These are phyloP conservation scores for Panus rudis DNA, from an alignment of 768 basidiomycete species.

Conservation along the genomic window DNA sequence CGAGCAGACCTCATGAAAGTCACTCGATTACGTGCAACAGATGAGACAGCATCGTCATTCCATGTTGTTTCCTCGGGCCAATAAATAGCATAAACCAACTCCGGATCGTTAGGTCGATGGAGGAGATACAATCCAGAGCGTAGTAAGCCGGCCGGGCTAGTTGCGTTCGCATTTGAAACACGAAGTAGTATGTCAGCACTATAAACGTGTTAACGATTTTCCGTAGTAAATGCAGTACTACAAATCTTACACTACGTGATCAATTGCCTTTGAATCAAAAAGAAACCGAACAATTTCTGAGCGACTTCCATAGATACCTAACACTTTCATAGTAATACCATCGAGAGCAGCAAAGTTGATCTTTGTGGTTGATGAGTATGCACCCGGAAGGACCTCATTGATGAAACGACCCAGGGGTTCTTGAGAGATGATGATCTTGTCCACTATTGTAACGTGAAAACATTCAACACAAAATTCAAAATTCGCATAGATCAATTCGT, in stretches of 20 bases:
- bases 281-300: constrained; percentile 43
- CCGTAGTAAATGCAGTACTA: neutral
- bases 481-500: constrained; percentile 2
- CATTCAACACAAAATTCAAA: neutral
- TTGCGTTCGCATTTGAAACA: constrained; percentile 11
- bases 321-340: constrained; percentile 35
- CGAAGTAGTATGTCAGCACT: constrained; percentile 18
- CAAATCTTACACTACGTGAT: constrained; percentile 32
- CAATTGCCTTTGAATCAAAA: constrained; percentile 27
- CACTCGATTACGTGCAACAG: constrained; percentile 44
- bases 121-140: constrained; percentile 47
- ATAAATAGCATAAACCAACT: constrained; percentile 41
- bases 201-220: neutral
- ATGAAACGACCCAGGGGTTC: constrained; percentile 41
- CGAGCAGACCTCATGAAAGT: constrained; percentile 52
- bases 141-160: constrained; percentile 24
- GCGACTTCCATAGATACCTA: constrained; percentile 54
- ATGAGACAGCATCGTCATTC: constrained; percentile 39
- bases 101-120: constrained; percentile 13
- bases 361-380: constrained; percentile 47
- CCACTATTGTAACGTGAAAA: constrained; percentile 32
- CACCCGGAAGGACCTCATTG: constrained; percentile 40
- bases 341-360: constrained; percentile 53
- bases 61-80: constrained; percentile 61
- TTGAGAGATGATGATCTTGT: constrained; percentile 57